A percentile compares a stretch with the other conserved stretches of the same genome.
phyloP scores from a whole-genome alignment of 2,329 filamentous ascomycete species.

The Nemania diffusa region DNA sequence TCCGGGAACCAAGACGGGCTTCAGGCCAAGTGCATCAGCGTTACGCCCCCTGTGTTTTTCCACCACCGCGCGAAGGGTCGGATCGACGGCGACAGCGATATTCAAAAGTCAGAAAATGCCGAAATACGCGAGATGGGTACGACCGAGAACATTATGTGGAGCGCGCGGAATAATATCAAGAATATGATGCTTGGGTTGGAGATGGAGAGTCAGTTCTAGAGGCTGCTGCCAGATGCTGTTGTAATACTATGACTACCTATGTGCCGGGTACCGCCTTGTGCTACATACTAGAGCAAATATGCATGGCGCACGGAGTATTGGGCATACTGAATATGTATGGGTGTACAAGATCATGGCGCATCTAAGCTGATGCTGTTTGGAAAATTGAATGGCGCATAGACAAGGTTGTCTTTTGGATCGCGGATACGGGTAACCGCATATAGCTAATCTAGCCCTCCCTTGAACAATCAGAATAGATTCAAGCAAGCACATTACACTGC shows the following conservation, averaged over 20 bases:
- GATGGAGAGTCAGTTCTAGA: constrained; percentile 46
- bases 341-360: too few species aligned
- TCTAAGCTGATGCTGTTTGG: too few species aligned
- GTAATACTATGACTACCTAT: too few species aligned
- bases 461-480: too few species aligned
- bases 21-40: constrained; percentile 46
- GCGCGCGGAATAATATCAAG: constrained; percentile 49
- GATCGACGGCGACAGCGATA: constrained; percentile 46
- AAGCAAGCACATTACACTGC: too few species aligned
- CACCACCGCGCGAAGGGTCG: constrained; percentile 43
- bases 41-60: constrained; percentile 50
- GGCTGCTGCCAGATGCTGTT: not conserved
- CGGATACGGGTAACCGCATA: too few species aligned
- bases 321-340: too few species aligned
- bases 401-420: too few species aligned
- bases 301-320: not conserved
- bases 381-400: too few species aligned
- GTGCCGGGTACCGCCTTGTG: too few species aligned
- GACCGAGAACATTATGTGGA: constrained; percentile 52
- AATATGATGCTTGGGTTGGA: constrained; percentile 46
- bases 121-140: constrained; percentile 44
- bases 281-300: not conserved
- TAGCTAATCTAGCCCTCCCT: too few species aligned
- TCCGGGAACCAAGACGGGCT: constrained; percentile 24
- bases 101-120: constrained; percentile 34